Conservation (phyloP, 2,329 filamentous ascomycete species). For the Alternaria infectoria region DNA sequence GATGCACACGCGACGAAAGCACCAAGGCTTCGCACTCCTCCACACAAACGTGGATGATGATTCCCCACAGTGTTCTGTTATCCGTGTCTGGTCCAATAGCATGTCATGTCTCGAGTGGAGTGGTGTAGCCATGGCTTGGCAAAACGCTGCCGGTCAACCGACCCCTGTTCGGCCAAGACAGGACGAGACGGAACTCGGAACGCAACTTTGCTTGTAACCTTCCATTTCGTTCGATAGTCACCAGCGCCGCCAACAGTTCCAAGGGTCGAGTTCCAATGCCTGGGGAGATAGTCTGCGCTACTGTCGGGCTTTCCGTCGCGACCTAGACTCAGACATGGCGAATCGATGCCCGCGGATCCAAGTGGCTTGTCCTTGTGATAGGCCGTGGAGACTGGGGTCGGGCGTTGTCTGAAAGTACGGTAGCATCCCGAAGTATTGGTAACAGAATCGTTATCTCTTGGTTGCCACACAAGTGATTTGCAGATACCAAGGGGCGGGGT, state of each 20-base stretch:
- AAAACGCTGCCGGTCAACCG: slow-evolving; percentile 11
- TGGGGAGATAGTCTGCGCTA: neutral
- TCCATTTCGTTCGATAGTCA: slow-evolving; percentile 19
- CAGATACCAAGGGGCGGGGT: slow-evolving; percentile 9
- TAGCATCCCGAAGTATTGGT: neutral
- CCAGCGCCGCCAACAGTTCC: slow-evolving; percentile 29
- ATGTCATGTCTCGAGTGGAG: neutral
- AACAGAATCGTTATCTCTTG: slow-evolving; percentile 26
- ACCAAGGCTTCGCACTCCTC: slow-evolving; percentile 18
- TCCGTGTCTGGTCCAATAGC: slow-evolving; percentile 4
- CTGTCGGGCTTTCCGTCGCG: neutral
- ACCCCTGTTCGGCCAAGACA: slow-evolving; percentile 16
- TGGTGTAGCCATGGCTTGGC: slow-evolving; percentile 7
- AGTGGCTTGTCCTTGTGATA: neutral
- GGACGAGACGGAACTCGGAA: slow-evolving; percentile 32
- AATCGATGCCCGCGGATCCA: neutral
- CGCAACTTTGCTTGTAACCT: slow-evolving; percentile 24
- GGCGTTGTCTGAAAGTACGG: neutral
- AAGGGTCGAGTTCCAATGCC: slow-evolving; percentile 11
- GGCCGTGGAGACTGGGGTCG: neutral
- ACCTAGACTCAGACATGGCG: neutral
- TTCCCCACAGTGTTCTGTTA: neutral
- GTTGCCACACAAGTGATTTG: slow-evolving; percentile 20
- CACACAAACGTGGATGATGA: slow-evolving; percentile 6
- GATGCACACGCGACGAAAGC: slow-evolving; percentile 17